Evolutionary conservation across 805 yeast species (phyloP).

Genomic region (Yamadazyma ubonensis): DNA sequence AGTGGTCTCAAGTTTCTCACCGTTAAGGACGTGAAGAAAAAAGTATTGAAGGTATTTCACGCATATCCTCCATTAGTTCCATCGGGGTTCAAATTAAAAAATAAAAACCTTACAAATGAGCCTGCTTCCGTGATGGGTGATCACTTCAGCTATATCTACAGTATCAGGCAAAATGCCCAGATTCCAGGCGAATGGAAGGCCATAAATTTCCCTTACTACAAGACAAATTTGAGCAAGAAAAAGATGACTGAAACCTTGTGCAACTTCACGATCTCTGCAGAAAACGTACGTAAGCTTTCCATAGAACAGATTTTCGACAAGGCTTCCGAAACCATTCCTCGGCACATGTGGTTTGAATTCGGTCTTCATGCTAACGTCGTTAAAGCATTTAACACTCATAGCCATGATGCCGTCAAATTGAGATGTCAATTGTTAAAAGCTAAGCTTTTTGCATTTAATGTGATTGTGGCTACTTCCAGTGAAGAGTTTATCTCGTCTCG

Average conservation of each 20-base stretch:
- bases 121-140: conserved; percentile 32
- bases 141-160: conserved; percentile 48
- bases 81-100: conserved; percentile 17
- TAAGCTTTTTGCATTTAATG: too few species aligned
- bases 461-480: too few species aligned
- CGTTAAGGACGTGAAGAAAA: conserved; percentile 43
- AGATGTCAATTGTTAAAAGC: conserved; percentile 63
- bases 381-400: conserved; percentile 64
- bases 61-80: conserved; percentile 51
- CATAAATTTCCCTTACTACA: conserved; percentile 28
- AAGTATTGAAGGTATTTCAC: conserved; percentile 53
- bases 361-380: conserved; percentile 61
- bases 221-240: conserved; percentile 16
- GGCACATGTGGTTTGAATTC: conserved; percentile 62
- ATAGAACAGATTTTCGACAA: conserved; percentile 63
- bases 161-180: conserved; percentile 7
- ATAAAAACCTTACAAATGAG: conserved; percentile 4
- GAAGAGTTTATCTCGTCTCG: conserved; percentile 62
- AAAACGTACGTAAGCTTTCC: conserved; percentile 52
- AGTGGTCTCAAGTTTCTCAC: conserved; percentile 44
- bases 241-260: conserved; percentile 46
- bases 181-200: conserved; percentile 14
- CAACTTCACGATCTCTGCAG: conserved; percentile 51
- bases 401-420: conserved; percentile 53
- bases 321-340: conserved; percentile 57